These are phyloP conservation scores for Hamamelis virginiana DNA, from an alignment of 164 flowering plant genomes.

Conservation along the genomic window DNA sequence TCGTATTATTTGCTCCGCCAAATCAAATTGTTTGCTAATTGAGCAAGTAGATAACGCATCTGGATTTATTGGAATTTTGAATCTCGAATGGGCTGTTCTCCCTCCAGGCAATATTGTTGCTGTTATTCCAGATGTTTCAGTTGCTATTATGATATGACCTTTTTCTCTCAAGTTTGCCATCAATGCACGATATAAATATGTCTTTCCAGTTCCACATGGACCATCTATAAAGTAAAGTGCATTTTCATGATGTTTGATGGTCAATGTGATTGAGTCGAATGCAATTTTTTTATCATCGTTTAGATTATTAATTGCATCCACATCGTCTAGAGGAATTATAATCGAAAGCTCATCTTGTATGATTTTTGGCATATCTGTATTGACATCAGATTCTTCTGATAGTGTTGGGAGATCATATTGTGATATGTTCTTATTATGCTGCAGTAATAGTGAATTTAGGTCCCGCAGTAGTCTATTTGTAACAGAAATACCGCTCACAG, in stretches of 20 bases:
- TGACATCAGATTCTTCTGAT: too few species aligned
- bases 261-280: neutral
- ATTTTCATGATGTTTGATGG: neutral
- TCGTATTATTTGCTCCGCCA: neutral
- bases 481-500: too few species aligned
- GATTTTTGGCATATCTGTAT: too few species aligned
- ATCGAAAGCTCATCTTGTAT: too few species aligned
- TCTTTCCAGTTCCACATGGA: conserved; percentile 7
- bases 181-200: neutral
- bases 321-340: too few species aligned
- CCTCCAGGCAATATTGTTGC: conserved; percentile 11
- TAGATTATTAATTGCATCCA: neutral
- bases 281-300: neutral
- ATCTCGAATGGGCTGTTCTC: conserved; percentile 1
- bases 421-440: conserved; percentile 1
- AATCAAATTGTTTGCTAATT: neutral
- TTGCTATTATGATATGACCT: conserved; percentile 4
- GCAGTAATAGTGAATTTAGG: neutral
- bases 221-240: conserved; percentile 6
- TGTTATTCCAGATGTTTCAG: neutral
- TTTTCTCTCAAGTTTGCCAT: neutral
- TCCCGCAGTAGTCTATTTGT: neutral
- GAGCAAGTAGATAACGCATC: neutral
- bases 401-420: too few species aligned
- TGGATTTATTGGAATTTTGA: neutral